Conservation (phyloP, 805 yeast species). For the Vanderwaltozyma verrucispora region DNA sequence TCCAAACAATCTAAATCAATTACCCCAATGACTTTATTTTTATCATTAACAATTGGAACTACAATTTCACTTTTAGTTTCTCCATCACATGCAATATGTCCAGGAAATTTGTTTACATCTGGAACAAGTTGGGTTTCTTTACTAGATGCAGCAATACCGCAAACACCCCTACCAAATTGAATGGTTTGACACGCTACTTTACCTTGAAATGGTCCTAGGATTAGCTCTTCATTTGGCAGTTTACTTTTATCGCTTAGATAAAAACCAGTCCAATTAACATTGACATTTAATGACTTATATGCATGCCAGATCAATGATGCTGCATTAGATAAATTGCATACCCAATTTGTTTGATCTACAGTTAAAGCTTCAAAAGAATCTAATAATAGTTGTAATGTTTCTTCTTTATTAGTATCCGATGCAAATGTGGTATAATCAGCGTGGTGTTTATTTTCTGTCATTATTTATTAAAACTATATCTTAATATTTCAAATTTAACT, state of each 20-base stretch:
- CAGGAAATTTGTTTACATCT: conserved; percentile 71
- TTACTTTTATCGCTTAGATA: conserved; percentile 37
- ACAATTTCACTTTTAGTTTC: conserved; percentile 90
- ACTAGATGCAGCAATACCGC: conserved; percentile 70
- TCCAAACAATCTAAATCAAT: conserved; percentile 76
- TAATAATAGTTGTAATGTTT: conserved; percentile 47
- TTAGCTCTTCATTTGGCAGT: conserved; percentile 32
- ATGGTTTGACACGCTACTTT: conserved; percentile 92
- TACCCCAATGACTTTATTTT: conserved; percentile 52
- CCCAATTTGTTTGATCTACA: conserved; percentile 66
- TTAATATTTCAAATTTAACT: background rate
- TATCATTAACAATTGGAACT: conserved; percentile 53
- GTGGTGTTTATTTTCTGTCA: conserved; percentile 35
- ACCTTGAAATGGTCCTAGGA: conserved; percentile 92
- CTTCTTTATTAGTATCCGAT: conserved; percentile 32
- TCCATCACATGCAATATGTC: conserved; percentile 96
- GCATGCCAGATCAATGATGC: conserved; percentile 85
- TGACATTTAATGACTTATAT: conserved; percentile 46
- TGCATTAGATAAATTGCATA: conserved; percentile 78
- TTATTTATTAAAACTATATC: background rate
- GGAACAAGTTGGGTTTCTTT: conserved; percentile 60
- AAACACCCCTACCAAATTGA: conserved; percentile 73
- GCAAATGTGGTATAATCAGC: conserved; percentile 63
- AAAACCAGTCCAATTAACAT: conserved; percentile 92
- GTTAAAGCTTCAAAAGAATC: conserved; percentile 57